Conservation (phyloP, 83 land plant genomes). For the Isoetes engelmannii region DNA sequence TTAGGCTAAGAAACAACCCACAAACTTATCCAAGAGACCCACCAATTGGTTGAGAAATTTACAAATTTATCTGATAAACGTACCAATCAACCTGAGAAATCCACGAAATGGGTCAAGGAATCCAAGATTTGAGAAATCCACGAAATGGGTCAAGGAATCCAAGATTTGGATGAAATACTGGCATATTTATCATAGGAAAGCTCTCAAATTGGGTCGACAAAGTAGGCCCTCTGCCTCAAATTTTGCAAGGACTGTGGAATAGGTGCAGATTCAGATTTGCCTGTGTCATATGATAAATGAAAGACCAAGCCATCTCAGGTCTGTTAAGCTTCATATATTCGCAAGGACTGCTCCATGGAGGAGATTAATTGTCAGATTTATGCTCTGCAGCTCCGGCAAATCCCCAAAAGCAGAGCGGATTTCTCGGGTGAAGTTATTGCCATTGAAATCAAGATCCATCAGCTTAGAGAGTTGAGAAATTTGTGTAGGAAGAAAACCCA, state of each 20-base stretch:
- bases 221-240: slow-evolving; percentile 31
- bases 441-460: slow-evolving; percentile 38
- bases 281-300: slow-evolving; percentile 43
- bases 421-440: slow-evolving; percentile 57
- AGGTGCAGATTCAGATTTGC: slow-evolving; percentile 34
- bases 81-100: too few species aligned
- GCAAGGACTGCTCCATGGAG: slow-evolving; percentile 36
- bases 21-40: too few species aligned
- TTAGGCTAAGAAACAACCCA: too few species aligned
- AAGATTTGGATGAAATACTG: too few species aligned
- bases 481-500: slow-evolving; percentile 32
- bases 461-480: slow-evolving; percentile 24
- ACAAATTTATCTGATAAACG: too few species aligned
- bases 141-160: not conserved
- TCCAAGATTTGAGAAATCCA: not conserved
- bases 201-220: not conserved
- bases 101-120: too few species aligned
- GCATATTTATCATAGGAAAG: not conserved
- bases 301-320: slow-evolving; percentile 34
- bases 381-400: slow-evolving; percentile 30
- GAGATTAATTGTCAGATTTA: slow-evolving; percentile 39
- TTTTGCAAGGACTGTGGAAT: slow-evolving; percentile 45
- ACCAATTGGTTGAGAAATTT: too few species aligned
- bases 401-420: slow-evolving; percentile 41
- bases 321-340: slow-evolving; percentile 35